Conservation (phyloP, 768 basidiomycete species). For the Rhodosporidiobolus sp. region DNA sequence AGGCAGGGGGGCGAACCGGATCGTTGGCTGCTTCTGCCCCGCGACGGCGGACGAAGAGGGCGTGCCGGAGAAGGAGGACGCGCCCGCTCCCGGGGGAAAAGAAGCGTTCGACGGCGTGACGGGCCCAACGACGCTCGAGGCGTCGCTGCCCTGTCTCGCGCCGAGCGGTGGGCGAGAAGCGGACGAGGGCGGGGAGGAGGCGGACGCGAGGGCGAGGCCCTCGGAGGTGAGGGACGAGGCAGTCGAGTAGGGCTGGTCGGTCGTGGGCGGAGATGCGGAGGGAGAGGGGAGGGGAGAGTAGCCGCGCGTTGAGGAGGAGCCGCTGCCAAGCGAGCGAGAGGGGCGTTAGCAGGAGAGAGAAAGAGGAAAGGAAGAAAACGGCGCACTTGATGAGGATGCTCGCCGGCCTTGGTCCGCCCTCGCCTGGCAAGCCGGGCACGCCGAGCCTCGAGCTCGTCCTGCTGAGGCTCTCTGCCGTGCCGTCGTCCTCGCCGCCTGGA, state of each 20-base stretch:
- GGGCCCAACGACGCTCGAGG: not conserved
- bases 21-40: slow-evolving; percentile 1
- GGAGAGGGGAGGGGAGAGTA: not conserved
- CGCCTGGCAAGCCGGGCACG: too few relatives aligned
- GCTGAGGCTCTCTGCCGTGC: slow-evolving; percentile 14
- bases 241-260: not conserved
- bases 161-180: not conserved
- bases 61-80: not conserved
- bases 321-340: not conserved
- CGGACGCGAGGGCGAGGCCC: not conserved
- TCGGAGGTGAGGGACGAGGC: not conserved
- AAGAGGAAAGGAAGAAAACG: not conserved
- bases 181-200: not conserved
- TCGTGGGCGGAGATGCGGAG: not conserved
- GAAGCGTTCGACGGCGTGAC: not conserved
- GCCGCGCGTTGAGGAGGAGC: not conserved
- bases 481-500: not conserved
- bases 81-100: not conserved
- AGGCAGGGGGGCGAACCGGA: slow-evolving; percentile 38
- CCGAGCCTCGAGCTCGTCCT: slow-evolving; percentile 5
- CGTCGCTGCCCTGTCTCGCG: not conserved
- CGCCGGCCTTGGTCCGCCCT: not conserved
- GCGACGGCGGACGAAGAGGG: not conserved
- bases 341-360: too few relatives aligned
- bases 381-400: slow-evolving; percentile 38